Conservation (phyloP, 177 flowering plant genomes). For the Vitis hybrid region DNA sequence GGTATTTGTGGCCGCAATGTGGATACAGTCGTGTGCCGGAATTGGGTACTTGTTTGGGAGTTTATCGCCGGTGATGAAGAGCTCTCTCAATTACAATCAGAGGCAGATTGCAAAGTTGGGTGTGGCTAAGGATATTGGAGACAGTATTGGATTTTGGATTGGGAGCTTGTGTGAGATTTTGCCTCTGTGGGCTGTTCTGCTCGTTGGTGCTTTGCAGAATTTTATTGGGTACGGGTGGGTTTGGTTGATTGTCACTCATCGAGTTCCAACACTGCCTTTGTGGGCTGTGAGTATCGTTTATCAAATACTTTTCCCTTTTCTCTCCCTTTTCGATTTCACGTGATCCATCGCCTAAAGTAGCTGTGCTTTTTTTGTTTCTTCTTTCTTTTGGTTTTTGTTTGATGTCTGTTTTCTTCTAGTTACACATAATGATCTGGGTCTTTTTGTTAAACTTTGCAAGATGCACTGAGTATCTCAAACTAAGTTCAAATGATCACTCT, state of each 20-base stretch:
- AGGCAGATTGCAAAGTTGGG: slow-evolving; percentile 77
- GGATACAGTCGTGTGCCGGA: slow-evolving; percentile 89
- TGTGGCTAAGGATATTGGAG: slow-evolving; percentile 95
- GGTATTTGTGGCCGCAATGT: slow-evolving; percentile 96
- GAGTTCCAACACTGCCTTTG: slow-evolving; percentile 65
- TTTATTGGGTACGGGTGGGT: slow-evolving; percentile 92
- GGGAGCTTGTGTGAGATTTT: slow-evolving; percentile 74
- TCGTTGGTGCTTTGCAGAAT: slow-evolving; percentile 85
- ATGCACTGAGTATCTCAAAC: not conserved
- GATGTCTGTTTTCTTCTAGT: not conserved
- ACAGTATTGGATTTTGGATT: slow-evolving; percentile 87
- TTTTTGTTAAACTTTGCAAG: not conserved
- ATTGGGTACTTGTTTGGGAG: slow-evolving; percentile 93
- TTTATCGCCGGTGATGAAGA: slow-evolving; percentile 90
- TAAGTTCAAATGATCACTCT: not conserved
- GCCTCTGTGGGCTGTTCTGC: slow-evolving; percentile 85
- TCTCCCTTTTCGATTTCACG: not conserved
- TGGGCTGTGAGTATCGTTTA: slow-evolving; percentile 80
- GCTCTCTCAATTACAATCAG: slow-evolving; percentile 76
- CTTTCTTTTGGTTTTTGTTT: not conserved
- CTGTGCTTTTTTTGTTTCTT: not conserved
- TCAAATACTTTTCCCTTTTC: not conserved
- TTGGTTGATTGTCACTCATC: slow-evolving; percentile 81
- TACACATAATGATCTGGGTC: not conserved
- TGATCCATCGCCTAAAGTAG: not conserved